Evolutionary conservation across 192 early-diverging fungal genomes (phyloP).

Genomic region (Linnemannia schmuckeri): DNA sequence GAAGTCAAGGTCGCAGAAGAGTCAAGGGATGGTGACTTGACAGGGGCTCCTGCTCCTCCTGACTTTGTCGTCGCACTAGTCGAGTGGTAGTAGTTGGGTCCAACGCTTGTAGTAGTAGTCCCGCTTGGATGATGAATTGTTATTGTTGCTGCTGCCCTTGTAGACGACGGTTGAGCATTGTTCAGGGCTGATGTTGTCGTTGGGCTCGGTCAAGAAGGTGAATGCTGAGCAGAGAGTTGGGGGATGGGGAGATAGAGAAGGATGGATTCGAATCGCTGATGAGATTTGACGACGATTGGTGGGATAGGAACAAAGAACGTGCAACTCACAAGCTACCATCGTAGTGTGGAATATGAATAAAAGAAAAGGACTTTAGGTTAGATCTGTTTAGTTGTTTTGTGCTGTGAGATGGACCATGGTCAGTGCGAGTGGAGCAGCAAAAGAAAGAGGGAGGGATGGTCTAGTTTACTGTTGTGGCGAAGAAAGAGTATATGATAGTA

Average conservation of each 20-base stretch:
- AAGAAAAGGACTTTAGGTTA: neutral
- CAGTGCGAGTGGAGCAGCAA: neutral
- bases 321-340: slow-evolving; percentile 22
- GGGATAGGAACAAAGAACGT: slow-evolving; percentile 21
- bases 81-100: neutral
- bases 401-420: neutral
- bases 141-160: neutral
- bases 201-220: neutral
- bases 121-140: neutral
- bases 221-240: slow-evolving; percentile 1
- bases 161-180: neutral
- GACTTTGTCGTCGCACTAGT: neutral
- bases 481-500: neutral
- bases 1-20: neutral
- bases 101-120: neutral
- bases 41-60: neutral
- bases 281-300: slow-evolving; percentile 28
- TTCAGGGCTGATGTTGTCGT: neutral
- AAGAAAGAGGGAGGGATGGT: neutral
- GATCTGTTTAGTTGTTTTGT: no score
- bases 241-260: slow-evolving; percentile 28
- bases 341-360: neutral
- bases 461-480: neutral
- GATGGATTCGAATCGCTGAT: slow-evolving; percentile 27
- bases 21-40: neutral